A percentile compares a stretch with the other conserved stretches of the same genome.
These are phyloP conservation scores for Globisporangium uncinulatum DNA, from an alignment of 352 stramenopile genomes.

Conservation along the genomic window DNA sequence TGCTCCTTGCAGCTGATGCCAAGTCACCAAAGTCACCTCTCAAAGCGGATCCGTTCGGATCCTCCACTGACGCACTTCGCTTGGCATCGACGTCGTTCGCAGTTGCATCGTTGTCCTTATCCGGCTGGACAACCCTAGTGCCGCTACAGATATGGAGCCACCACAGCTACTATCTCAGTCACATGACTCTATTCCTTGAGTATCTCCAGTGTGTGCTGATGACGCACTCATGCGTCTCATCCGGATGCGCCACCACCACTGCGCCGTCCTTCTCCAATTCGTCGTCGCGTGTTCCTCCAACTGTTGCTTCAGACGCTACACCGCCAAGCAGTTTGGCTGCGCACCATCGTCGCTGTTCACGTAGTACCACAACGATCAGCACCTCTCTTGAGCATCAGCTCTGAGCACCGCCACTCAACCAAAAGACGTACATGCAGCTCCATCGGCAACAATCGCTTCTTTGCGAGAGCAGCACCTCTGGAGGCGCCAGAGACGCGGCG, in stretches of 20 bases:
- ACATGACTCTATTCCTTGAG: too few relatives aligned
- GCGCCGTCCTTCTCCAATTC: neutral
- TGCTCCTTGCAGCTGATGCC: neutral
- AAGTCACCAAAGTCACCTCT: neutral
- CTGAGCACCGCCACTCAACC: slow-evolving; percentile 1
- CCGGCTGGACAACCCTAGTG: too few relatives aligned
- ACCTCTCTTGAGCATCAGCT: neutral
- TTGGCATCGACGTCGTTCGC: too few relatives aligned
- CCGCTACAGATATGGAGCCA: too few relatives aligned
- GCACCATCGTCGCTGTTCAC: slow-evolving; percentile 45
- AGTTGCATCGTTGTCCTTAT: too few relatives aligned
- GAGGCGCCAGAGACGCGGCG: too few relatives aligned
- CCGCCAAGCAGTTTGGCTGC: slow-evolving; percentile 41
- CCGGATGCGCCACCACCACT: too few relatives aligned
- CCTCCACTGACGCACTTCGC: neutral
- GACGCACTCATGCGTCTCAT: too few relatives aligned
- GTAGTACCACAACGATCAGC: neutral
- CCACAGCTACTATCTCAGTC: too few relatives aligned
- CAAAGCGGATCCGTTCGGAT: too few relatives aligned
- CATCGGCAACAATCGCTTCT: slow-evolving; percentile 67
- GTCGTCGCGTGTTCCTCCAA: neutral
- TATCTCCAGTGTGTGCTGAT: too few relatives aligned
- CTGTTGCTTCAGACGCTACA: neutral
- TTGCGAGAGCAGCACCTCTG: slow-evolving; percentile 9
- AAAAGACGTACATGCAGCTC: slow-evolving; percentile 47